Base-by-base conservation (phyloP, 2,329 filamentous ascomycete species). In the Bipolaris victoriae region DNA sequence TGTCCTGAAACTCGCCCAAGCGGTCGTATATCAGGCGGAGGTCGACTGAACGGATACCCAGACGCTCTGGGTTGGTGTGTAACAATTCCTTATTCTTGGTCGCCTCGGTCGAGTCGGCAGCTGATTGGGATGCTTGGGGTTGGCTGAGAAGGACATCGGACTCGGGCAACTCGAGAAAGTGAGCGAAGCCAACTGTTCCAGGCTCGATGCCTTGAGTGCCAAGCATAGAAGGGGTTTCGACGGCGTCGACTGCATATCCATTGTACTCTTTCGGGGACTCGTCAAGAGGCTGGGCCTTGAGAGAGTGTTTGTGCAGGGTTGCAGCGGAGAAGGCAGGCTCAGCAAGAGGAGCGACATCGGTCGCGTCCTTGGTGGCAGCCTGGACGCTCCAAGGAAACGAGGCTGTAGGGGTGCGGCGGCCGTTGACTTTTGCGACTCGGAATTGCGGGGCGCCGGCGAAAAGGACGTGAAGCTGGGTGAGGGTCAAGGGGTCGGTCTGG, bases 371-470 rank as follows among this genome's bases (percentile, higher is more conserved):
- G 63, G 88, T 86, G 64, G 82, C 78, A 55, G 89, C 54, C 7
- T 67, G 64, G 60, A 85, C 82, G 71, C 90, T 86, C 83, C 87
- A 90, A 1, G 88, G 88, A 69, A 87, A 90, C 36, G 86, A 84
- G 26, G 88, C 86, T 47, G 81, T 85, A 20, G 88, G 87, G 65
- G 86, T 83, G 20, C 84, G 84, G 82, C 85, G 57, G 82, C 83
- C 70, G 81, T 84, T 83, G 65, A 86, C 83, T 56, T 81, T 83
- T 50, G 84, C 82, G 63, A 85, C 83, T 72, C 86, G 87, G 78
- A 88, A 91, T 71, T 90, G 88, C 61, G 89, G 89, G 41, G 89
- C 89, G n/a, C 89, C 88, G 24, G 88, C 89, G 79, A 91, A 91
- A 67, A 91, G 82, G 74, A 86, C 86, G 76, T 88, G 86, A 49